These are phyloP conservation scores for Chamaecyparis obtusa DNA, from an alignment of 75 land plant species.

Conservation along the genomic window DNA sequence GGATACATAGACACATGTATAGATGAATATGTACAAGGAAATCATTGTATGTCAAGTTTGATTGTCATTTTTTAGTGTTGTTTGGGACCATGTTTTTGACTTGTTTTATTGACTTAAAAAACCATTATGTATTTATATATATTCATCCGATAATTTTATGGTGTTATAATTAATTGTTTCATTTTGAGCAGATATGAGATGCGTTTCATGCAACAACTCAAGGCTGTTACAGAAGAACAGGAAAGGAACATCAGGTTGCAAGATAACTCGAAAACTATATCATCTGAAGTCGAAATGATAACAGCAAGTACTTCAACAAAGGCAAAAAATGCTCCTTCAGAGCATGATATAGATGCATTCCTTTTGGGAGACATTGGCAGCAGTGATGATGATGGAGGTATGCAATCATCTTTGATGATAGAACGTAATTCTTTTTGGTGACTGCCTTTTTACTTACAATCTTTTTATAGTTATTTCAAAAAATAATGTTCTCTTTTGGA, in stretches of 20 bases:
- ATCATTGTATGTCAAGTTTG: background rate
- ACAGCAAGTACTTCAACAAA: constrained; percentile 11
- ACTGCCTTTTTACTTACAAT: background rate
- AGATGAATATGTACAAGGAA: background rate
- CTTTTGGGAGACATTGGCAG: constrained; percentile 66
- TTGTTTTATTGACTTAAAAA: background rate
- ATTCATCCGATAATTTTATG: background rate
- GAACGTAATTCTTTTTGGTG: background rate
- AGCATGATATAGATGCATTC: constrained; percentile 67
- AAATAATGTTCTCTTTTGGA: background rate
- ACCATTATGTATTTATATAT: background rate
- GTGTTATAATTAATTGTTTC: background rate
- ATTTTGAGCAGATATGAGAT: constrained; percentile 48
- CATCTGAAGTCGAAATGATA: constrained; percentile 15
- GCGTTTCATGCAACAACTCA: constrained; percentile 41
- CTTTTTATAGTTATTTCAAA: background rate
- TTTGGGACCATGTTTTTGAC: background rate
- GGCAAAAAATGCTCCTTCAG: constrained; percentile 29
- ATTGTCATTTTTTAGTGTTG: background rate
- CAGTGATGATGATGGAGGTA: constrained; percentile 57
- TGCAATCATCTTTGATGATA: background rate
- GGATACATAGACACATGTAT: background rate
- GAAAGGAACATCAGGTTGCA: constrained; percentile 17
- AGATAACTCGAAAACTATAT: constrained; percentile 16
- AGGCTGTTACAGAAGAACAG: constrained; percentile 26